Percentiles rank a stretch among this genome's conserved stretches.
These are phyloP conservation scores for Suhomyces anneliseae DNA, from an alignment of 1,139 yeast species.

Conservation along the genomic window DNA sequence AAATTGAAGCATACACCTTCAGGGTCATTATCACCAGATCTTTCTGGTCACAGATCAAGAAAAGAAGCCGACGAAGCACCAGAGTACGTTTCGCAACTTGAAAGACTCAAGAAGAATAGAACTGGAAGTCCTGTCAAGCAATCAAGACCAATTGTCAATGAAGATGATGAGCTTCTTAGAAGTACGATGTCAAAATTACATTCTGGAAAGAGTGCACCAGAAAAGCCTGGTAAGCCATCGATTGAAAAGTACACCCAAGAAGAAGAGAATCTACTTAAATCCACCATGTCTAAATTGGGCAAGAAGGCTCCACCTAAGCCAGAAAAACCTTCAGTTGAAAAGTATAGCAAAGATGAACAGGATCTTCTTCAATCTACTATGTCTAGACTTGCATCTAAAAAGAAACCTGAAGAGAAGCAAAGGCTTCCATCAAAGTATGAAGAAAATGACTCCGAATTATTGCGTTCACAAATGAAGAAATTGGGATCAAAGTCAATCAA, in stretches of 20 bases:
- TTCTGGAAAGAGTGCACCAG: slow-evolving; percentile 12
- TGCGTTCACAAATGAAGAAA: slow-evolving; percentile 25
- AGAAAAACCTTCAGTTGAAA: slow-evolving; percentile 16
- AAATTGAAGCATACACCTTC: slow-evolving; percentile 7
- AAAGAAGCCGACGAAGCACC: slow-evolving; percentile 4
- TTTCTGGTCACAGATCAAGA: slow-evolving; percentile 2
- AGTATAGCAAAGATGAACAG: slow-evolving; percentile 14
- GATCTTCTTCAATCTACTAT: slow-evolving; percentile 16
- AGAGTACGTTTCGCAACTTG: slow-evolving; percentile 13
- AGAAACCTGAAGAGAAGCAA: slow-evolving; percentile 11
- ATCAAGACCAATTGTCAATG: slow-evolving; percentile 3
- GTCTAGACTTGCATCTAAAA: slow-evolving; percentile 15
- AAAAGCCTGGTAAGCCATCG: slow-evolving; percentile 20
- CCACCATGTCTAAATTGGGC: slow-evolving; percentile 15
- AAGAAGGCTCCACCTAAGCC: slow-evolving; percentile 18
- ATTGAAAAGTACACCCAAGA: slow-evolving; percentile 12
- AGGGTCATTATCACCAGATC: background rate
- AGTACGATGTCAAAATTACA: slow-evolving; percentile 15
- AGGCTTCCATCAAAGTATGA: slow-evolving; percentile 21
- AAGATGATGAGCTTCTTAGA: slow-evolving; percentile 15
- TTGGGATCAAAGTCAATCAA: slow-evolving; percentile 14
- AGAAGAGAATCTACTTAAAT: slow-evolving; percentile 16
- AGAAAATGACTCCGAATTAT: slow-evolving; percentile 23
- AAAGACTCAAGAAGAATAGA: slow-evolving; percentile 11
- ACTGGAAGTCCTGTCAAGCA: slow-evolving; percentile 10